Conservation (phyloP, 306 rosid genomes). For the Luffa acutangula region DNA sequence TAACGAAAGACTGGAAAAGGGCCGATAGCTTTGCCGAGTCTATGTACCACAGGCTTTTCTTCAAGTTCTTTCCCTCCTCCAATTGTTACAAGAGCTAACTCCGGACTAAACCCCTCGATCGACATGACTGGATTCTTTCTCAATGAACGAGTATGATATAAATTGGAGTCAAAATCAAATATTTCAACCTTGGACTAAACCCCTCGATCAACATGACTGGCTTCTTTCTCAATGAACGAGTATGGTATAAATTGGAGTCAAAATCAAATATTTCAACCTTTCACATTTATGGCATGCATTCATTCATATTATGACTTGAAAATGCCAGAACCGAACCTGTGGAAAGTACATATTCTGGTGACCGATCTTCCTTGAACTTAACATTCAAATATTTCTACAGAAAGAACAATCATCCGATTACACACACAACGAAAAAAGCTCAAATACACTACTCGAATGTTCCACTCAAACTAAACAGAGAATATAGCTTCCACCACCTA, state of each 20-base stretch:
- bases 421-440: not conserved
- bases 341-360: slow-evolving; percentile 97
- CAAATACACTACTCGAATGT: not conserved
- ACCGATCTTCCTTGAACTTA: slow-evolving; percentile 87
- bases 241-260: slow-evolving; percentile 78
- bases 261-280: not conserved
- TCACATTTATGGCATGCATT: not conserved
- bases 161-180: slow-evolving; percentile 41
- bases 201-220: slow-evolving; percentile 50
- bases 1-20: not conserved
- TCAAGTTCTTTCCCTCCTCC: slow-evolving; percentile 99
- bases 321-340: slow-evolving; percentile 35
- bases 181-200: too few species aligned
- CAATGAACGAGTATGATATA: slow-evolving; percentile 88
- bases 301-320: not conserved
- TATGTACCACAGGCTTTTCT: slow-evolving; percentile 86
- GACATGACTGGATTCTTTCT: slow-evolving; percentile 97
- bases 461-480: not conserved
- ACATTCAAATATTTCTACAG: slow-evolving; percentile 70
- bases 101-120: slow-evolving; percentile 85
- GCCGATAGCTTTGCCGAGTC: not conserved
- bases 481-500: slow-evolving; percentile 27
- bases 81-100: slow-evolving; percentile 76
- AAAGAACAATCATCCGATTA: not conserved
- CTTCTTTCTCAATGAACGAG: slow-evolving; percentile 95